phyloP scores from a whole-genome alignment of 73 alveolate genomes.

The Paraurostyla sp. region DNA sequence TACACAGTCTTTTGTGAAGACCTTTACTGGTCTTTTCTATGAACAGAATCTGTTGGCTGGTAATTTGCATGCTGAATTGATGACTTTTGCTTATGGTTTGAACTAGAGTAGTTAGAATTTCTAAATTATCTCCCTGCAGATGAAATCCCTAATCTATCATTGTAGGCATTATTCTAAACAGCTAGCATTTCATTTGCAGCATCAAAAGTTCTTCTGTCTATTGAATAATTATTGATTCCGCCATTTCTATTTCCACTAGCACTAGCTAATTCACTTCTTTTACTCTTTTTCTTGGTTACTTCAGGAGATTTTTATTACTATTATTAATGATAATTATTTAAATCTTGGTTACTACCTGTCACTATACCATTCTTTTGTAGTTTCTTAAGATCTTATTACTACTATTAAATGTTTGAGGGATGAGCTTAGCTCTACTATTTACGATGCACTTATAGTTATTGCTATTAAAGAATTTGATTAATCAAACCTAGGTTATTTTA shows the following conservation, averaged over 20 bases:
- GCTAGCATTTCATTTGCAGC: neutral
- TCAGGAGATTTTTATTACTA: slow-evolving; percentile 28
- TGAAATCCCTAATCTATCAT: neutral
- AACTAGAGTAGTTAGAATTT: slow-evolving; percentile 27
- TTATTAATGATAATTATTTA: too few relatives aligned
- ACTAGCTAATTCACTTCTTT: slow-evolving; percentile 33
- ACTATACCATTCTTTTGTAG: neutral
- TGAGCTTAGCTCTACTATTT: neutral
- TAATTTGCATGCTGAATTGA: too few relatives aligned
- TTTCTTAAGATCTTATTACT: neutral
- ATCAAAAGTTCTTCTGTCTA: slow-evolving; percentile 28
- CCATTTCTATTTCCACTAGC: slow-evolving; percentile 1
- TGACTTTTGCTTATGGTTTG: too few relatives aligned
- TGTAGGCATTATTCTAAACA: neutral
- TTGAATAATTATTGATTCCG: slow-evolving; percentile 18
- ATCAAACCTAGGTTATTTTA: neutral
- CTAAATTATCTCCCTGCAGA: slow-evolving; percentile 46
- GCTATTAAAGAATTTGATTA: neutral
- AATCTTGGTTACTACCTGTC: slow-evolving; percentile 20
- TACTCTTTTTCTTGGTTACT: neutral
- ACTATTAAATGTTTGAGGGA: neutral
- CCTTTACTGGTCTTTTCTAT: too few relatives aligned
- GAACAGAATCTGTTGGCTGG: too few relatives aligned
- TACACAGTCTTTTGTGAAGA: neutral
- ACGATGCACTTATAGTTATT: neutral